A percentile compares a stretch with the other conserved stretches of the same genome.
phyloP scores from a whole-genome alignment of 306 rosid species.

The Quercus wislizeni region DNA sequence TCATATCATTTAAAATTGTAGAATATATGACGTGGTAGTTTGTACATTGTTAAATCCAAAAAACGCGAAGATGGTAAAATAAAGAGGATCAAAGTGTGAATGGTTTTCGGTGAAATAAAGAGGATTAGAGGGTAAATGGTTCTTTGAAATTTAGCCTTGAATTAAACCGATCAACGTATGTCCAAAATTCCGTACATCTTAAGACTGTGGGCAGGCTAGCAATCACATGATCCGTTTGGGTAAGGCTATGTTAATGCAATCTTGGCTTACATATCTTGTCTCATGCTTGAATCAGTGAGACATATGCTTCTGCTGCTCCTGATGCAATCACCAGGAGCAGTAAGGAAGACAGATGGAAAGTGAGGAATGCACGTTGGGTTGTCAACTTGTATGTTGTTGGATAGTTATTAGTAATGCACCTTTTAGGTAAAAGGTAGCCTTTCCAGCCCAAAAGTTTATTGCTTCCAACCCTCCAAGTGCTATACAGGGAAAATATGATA shows the following conservation, averaged over 20 bases:
- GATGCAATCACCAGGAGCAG: slow-evolving; percentile 28
- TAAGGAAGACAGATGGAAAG: slow-evolving; percentile 40
- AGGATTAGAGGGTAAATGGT: neutral
- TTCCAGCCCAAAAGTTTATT: slow-evolving; percentile 40
- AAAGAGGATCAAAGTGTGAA: too few species aligned
- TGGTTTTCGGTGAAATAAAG: too few species aligned
- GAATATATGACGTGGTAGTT: too few species aligned
- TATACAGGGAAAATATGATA: neutral
- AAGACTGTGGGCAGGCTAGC: neutral
- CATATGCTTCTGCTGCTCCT: slow-evolving; percentile 19
- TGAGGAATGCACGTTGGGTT: slow-evolving; percentile 50
- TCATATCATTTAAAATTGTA: too few species aligned
- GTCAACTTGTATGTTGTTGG: slow-evolving; percentile 43
- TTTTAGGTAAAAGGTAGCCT: slow-evolving; percentile 46
- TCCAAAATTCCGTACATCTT: neutral
- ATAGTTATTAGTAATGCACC: slow-evolving; percentile 18
- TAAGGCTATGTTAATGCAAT: slow-evolving; percentile 16
- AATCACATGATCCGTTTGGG: neutral
- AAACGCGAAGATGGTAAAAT: too few species aligned
- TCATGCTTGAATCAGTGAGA: neutral
- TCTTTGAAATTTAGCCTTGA: neutral
- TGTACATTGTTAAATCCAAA: too few species aligned
- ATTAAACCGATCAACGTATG: neutral
- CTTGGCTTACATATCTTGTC: slow-evolving; percentile 24
- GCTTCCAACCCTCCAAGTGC: neutral